Conservation (phyloP, 2,329 filamentous ascomycete genomes). For the Sporothrix protearum region DNA sequence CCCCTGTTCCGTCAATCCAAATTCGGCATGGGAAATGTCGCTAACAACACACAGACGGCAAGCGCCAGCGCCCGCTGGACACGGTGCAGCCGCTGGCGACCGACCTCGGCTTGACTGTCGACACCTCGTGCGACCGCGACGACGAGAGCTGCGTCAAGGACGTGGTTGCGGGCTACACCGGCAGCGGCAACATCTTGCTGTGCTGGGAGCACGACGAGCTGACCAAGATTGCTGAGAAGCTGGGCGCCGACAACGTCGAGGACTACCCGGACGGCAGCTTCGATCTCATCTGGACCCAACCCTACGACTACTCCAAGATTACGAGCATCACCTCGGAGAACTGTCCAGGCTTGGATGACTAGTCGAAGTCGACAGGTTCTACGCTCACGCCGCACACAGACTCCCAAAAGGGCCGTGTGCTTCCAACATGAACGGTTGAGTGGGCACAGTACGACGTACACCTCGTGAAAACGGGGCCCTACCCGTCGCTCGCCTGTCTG, state of each 20-base stretch:
- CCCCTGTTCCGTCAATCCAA: background rate
- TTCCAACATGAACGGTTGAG: background rate
- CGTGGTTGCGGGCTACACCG: constrained; percentile 46
- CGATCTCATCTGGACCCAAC: constrained; percentile 57
- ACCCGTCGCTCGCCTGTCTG: background rate
- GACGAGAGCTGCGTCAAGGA: constrained; percentile 53
- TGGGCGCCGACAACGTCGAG: constrained; percentile 50
- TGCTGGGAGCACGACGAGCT: constrained; percentile 48
- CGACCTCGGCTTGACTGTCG: constrained; percentile 53
- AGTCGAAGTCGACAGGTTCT: background rate
- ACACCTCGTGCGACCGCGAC: constrained; percentile 54
- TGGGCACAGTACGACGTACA: background rate
- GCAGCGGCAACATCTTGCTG: constrained; percentile 56
- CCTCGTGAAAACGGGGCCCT: background rate
- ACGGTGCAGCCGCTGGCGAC: constrained; percentile 55
- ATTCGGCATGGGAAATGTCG: background rate
- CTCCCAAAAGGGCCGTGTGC: background rate
- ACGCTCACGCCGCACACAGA: background rate
- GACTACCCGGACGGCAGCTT: constrained; percentile 50
- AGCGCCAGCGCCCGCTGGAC: constrained; percentile 50
- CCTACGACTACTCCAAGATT: constrained; percentile 47
- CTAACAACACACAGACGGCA: constrained; percentile 42
- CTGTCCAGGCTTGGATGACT: constrained; percentile 51
- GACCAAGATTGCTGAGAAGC: constrained; percentile 47
- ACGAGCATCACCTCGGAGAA: constrained; percentile 47